Percentiles rank a stretch among this genome's conserved stretches.
Conservation (phyloP, 805 yeast species). For the Aciculoconidium aculeatum region DNA sequence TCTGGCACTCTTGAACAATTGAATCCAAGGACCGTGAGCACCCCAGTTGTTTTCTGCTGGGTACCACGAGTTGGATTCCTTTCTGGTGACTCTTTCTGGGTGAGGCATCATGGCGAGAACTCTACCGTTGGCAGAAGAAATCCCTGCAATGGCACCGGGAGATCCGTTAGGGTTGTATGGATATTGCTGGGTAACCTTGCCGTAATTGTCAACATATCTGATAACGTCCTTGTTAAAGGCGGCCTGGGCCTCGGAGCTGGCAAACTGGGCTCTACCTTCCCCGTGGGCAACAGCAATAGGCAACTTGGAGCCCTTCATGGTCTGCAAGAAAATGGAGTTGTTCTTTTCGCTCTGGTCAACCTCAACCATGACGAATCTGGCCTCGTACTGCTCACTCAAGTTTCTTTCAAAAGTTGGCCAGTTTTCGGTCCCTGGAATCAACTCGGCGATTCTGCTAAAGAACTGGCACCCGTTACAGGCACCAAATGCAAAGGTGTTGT, state of each 20-base stretch:
- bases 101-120: slow-evolving; percentile 99
- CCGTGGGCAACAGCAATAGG: slow-evolving; percentile 99
- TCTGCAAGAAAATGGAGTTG: slow-evolving; percentile 68
- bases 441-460: slow-evolving; percentile 73
- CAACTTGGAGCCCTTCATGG: slow-evolving; percentile 87
- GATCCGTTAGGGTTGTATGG: slow-evolving; percentile 98
- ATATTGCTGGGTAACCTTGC: slow-evolving; percentile 71
- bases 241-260: slow-evolving; percentile 33
- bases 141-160: slow-evolving; percentile 88
- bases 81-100: slow-evolving; percentile 89
- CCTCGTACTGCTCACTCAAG: slow-evolving; percentile 91
- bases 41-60: slow-evolving; percentile 68
- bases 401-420: slow-evolving; percentile 97
- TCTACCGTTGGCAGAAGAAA: slow-evolving; percentile 85
- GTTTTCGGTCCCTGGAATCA: slow-evolving; percentile 88
- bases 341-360: slow-evolving; percentile 46
- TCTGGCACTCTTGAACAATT: slow-evolving; percentile 88
- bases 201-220: slow-evolving; percentile 88
- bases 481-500: slow-evolving; percentile 94
- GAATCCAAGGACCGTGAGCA: slow-evolving; percentile 92
- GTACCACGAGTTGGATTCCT: slow-evolving; percentile 88
- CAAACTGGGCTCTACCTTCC: slow-evolving; percentile 87
- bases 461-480: slow-evolving; percentile 99
- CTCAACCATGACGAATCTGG: slow-evolving; percentile 87
- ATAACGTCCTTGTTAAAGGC: slow-evolving; percentile 55